phyloP scores from a whole-genome alignment of 164 flowering plant species.

The Vitis vinifera region DNA sequence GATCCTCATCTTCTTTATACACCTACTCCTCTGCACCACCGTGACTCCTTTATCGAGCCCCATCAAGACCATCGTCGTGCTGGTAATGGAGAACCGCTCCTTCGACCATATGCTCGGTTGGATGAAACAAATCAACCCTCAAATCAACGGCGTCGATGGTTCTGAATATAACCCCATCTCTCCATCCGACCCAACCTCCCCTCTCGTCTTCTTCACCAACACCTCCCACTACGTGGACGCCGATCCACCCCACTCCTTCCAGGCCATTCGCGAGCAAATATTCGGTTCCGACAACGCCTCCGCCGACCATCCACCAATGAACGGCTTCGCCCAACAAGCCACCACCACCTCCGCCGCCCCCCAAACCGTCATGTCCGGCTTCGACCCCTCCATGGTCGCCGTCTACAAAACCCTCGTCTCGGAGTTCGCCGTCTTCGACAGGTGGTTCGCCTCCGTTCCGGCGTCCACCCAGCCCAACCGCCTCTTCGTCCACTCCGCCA shows the following conservation, averaged over 20 bases:
- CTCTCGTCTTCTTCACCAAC: slow-evolving; percentile 36
- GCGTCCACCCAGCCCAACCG: slow-evolving; percentile 84
- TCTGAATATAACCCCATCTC: slow-evolving; percentile 52
- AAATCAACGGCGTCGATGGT: slow-evolving; percentile 78
- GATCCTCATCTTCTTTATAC: not conserved
- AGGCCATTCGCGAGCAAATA: slow-evolving; percentile 70
- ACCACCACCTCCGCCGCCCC: slow-evolving; percentile 32
- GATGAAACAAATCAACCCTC: slow-evolving; percentile 69
- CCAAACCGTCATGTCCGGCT: slow-evolving; percentile 66
- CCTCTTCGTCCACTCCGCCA: slow-evolving; percentile 70
- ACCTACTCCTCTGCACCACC: slow-evolving; percentile 2
- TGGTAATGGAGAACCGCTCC: slow-evolving; percentile 82
- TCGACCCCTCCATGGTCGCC: slow-evolving; percentile 49
- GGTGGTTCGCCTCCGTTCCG: slow-evolving; percentile 86
- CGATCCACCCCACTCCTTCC: slow-evolving; percentile 84
- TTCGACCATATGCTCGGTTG: slow-evolving; percentile 89
- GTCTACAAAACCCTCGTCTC: slow-evolving; percentile 56
- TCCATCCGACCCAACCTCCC: slow-evolving; percentile 46
- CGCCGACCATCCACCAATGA: slow-evolving; percentile 57
- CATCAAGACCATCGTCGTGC: slow-evolving; percentile 60
- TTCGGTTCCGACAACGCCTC: slow-evolving; percentile 55
- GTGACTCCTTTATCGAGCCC: slow-evolving; percentile 26
- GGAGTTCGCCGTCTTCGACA: slow-evolving; percentile 69
- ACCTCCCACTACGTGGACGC: slow-evolving; percentile 63
- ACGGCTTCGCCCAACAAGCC: slow-evolving; percentile 76